Evolutionary conservation across 805 yeast genomes (phyloP).

Genomic region (Candida manassasensis): DNA sequence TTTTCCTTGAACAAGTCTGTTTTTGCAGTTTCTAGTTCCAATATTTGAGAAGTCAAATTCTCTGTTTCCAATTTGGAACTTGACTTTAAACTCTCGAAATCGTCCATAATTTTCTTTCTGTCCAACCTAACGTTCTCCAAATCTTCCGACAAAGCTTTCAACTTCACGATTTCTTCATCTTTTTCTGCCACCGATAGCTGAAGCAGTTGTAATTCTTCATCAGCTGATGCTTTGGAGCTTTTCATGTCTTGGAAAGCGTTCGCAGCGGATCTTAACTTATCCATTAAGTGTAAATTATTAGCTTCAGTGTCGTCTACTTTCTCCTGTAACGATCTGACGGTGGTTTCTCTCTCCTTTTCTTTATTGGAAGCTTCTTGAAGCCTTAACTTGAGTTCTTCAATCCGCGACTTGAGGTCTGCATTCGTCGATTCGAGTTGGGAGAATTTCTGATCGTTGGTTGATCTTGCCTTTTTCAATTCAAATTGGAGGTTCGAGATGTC

Average conservation of each 20-base stretch:
- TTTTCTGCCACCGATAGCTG: constrained; percentile 13
- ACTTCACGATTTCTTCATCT: constrained; percentile 11
- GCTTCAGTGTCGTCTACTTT: constrained; percentile 26
- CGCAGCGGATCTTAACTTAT: constrained; percentile 38
- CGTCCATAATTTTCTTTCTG: constrained; percentile 1
- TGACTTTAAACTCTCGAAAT: constrained; percentile 4
- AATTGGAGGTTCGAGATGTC: constrained; percentile 27
- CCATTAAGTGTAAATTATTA: constrained; percentile 34
- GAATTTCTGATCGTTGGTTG: constrained; percentile 17
- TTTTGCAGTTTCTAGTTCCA: background rate
- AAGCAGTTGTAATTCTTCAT: constrained; percentile 10
- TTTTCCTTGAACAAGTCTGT: background rate
- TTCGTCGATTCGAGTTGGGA: constrained; percentile 18
- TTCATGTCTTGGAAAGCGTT: constrained; percentile 29
- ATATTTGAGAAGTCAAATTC: constrained; percentile 2
- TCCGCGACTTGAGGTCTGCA: constrained; percentile 19
- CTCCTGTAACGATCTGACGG: constrained; percentile 16
- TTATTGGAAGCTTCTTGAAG: constrained; percentile 18
- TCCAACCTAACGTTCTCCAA: constrained; percentile 5
- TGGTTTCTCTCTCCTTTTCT: constrained; percentile 12
- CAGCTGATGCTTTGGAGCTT: constrained; percentile 13
- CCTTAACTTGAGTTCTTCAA: constrained; percentile 15
- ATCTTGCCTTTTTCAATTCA: constrained; percentile 30
- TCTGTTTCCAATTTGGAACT: constrained; percentile 4
- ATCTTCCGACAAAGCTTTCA: constrained; percentile 7